Evolutionary conservation across 495 filamentous ascomycete species (phyloP), one percentile per base, ranked within the genome.

Genomic region (Parmelia sp.): DNA sequence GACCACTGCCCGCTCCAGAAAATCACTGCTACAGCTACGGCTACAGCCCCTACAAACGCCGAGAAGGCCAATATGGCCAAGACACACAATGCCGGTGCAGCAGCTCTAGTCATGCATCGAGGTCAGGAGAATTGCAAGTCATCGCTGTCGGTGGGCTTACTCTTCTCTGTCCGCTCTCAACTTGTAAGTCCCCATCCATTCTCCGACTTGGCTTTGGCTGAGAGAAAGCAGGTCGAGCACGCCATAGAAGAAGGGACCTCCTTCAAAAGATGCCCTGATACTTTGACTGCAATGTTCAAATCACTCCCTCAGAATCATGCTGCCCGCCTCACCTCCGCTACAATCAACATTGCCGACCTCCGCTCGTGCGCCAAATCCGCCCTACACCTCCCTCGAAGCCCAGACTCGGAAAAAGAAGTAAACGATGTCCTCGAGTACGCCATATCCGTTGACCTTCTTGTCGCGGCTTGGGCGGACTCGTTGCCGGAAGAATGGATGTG

Each of bases 401-500:
- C 62, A 23, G 63, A 56, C 8, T 56, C 66, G 3, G 66, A 68
- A 7, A 51, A 55, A 44, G 63, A 68, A 63, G 63, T 68, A 33
- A 68, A 51, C 27, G 63, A 68, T 45, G 42, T 68, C 21, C 57
- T 68, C n/a, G 63, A 68, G 25, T 68, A 68, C 25, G 63, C 66
- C 19, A 60, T 68, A 51, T 53, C 63, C 17, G 64, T 68, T 37
- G 66, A 68, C 55, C 66, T 68, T 36, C 63, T 68, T 9, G 53
- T 65, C 19, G 63, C 66, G 29, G 63, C 63, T 6, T 68, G 66
- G 66, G 33, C 66, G 11, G 58, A 68, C 9, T 35, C 35, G 15
- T 31, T 68, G 6, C 58, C 63, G 25, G 53, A 65, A 27, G 49
- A 61, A 44, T 68, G 66, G 77, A 60, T 64, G 0, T 74, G 71